Evolutionary conservation across 148 eudicot genomes (phyloP).

Genomic region (Selenicereus undatus): DNA sequence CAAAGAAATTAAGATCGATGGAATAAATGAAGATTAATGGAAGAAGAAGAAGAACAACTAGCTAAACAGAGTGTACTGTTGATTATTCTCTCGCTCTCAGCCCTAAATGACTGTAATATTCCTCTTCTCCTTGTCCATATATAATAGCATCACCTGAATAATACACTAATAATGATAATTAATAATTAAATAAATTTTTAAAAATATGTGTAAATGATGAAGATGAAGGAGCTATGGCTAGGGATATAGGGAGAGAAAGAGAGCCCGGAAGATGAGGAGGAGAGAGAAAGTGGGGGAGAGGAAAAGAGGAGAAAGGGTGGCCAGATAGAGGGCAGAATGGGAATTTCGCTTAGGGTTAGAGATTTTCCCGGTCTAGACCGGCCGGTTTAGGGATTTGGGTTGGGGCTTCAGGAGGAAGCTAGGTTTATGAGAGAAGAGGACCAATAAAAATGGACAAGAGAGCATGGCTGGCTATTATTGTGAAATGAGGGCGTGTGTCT

Average conservation of each 20-base stretch:
- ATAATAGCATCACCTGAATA: slow-evolving; percentile 10
- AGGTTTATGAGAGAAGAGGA: slow-evolving; percentile 21
- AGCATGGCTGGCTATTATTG: slow-evolving; percentile 35
- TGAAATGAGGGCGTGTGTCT: slow-evolving; percentile 30
- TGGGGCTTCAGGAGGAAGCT: slow-evolving; percentile 12
- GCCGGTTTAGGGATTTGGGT: slow-evolving; percentile 8
- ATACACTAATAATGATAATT: not conserved
- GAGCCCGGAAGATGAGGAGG: slow-evolving; percentile 33
- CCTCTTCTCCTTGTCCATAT: slow-evolving; percentile 19
- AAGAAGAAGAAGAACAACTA: slow-evolving; percentile 9
- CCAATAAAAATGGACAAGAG: slow-evolving; percentile 27
- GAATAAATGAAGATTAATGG: not conserved
- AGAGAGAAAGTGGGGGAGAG: slow-evolving; percentile 8
- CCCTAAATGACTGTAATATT: slow-evolving; percentile 10
- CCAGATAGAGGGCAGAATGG: not conserved
- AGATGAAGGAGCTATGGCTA: not conserved
- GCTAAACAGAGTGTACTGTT: not conserved
- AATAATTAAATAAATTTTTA: not conserved
- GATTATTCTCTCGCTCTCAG: slow-evolving; percentile 8
- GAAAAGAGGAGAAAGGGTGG: slow-evolving; percentile 21
- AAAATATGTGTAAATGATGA: not conserved
- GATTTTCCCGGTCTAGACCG: not conserved
- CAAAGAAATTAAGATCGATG: not conserved
- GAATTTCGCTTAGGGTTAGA: not conserved
- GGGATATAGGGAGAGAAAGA: slow-evolving; percentile 2